Evolutionary conservation across 805 yeast species (phyloP).

Genomic region (Candida koratica): DNA sequence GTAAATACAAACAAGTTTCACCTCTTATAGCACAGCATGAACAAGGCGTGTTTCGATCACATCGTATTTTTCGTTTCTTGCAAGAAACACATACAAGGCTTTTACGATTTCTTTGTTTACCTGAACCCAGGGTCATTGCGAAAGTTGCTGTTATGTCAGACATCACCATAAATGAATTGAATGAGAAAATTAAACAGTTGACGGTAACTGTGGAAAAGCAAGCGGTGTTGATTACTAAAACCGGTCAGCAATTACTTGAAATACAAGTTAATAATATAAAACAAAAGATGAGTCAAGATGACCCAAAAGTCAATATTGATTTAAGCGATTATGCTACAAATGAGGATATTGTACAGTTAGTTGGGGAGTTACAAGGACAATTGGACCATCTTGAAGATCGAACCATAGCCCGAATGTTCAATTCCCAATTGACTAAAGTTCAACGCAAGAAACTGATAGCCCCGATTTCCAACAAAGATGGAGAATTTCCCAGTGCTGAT

Average conservation of each 20-base stretch:
- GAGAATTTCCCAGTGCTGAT: slow-evolving; percentile 55
- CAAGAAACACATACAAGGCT: slow-evolving; percentile 35
- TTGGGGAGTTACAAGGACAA: slow-evolving; percentile 87
- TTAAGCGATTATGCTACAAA: slow-evolving; percentile 65
- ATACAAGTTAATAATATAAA: slow-evolving; percentile 58
- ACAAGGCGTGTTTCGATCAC: slow-evolving; percentile 37
- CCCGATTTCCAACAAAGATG: slow-evolving; percentile 75
- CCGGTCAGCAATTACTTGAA: slow-evolving; percentile 75
- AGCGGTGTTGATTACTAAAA: slow-evolving; percentile 58
- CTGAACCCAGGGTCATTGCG: background rate
- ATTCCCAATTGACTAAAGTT: slow-evolving; percentile 45
- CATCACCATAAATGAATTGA: slow-evolving; percentile 22
- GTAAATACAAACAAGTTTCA: slow-evolving; percentile 8
- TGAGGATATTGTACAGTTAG: slow-evolving; percentile 82
- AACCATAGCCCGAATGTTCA: slow-evolving; percentile 64
- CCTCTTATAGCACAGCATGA: slow-evolving; percentile 29
- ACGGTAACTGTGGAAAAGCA: slow-evolving; percentile 60
- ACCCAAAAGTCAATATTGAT: slow-evolving; percentile 26
- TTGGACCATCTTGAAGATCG: slow-evolving; percentile 75
- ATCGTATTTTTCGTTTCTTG: slow-evolving; percentile 33
- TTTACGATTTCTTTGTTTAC: slow-evolving; percentile 21
- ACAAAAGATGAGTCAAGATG: slow-evolving; percentile 29
- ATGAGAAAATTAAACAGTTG: slow-evolving; percentile 49
- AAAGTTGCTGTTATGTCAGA: slow-evolving; percentile 3
- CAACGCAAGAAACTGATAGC: slow-evolving; percentile 45